Percentiles rank a stretch among this genome's conserved stretches.
Conservation (phyloP, 1,284 basidiomycete genomes). For the Sporisorium iseilematis-ciliati region DNA sequence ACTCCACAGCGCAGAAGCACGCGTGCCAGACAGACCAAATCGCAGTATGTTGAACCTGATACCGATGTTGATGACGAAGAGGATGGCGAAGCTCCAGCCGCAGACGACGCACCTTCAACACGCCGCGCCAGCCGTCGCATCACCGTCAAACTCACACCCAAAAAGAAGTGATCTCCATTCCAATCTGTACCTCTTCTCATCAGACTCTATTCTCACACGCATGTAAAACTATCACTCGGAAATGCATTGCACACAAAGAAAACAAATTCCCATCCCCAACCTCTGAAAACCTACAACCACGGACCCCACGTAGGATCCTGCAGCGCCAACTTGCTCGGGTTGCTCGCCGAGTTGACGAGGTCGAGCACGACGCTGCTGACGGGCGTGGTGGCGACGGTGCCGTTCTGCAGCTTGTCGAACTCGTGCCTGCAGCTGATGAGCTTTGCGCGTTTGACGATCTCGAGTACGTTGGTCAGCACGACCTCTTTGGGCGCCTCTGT, state of each 20-base stretch:
- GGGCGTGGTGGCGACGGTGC: slow-evolving; percentile 20
- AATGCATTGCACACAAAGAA: background rate
- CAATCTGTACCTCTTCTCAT: background rate
- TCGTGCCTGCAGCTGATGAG: slow-evolving; percentile 86
- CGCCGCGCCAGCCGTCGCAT: slow-evolving; percentile 21
- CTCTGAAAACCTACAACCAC: slow-evolving; percentile 36
- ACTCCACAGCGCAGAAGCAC: slow-evolving; percentile 13
- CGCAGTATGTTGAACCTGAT: slow-evolving; percentile 15
- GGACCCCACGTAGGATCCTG: slow-evolving; percentile 64
- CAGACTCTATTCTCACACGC: background rate
- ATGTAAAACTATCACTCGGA: background rate
- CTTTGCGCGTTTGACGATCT: slow-evolving; percentile 86
- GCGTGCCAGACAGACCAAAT: slow-evolving; percentile 4
- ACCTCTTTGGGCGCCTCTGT: slow-evolving; percentile 74
- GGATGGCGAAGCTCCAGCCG: background rate
- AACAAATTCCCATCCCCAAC: background rate
- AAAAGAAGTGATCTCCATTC: slow-evolving; percentile 1
- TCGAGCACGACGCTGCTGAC: slow-evolving; percentile 83
- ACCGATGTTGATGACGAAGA: slow-evolving; percentile 17
- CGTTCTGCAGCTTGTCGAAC: slow-evolving; percentile 74
- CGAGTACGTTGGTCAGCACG: slow-evolving; percentile 81
- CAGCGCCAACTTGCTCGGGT: slow-evolving; percentile 74
- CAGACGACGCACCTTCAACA: background rate
- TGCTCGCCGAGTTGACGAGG: slow-evolving; percentile 78
- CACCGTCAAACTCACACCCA: slow-evolving; percentile 25